Conservation (phyloP, 2,329 filamentous ascomycete species). For the Beauveria scarabaeidicola region DNA sequence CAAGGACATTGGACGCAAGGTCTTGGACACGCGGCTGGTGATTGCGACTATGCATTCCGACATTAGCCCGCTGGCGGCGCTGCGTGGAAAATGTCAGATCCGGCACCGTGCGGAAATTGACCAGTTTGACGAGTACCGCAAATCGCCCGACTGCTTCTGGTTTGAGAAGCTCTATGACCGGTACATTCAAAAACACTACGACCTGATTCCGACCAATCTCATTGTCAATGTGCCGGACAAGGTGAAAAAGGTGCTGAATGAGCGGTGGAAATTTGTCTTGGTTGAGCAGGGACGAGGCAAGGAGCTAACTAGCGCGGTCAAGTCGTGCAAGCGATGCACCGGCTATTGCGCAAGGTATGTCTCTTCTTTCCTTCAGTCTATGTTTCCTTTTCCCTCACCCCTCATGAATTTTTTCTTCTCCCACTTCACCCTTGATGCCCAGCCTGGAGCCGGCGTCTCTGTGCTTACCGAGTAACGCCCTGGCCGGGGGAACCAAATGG, state of each 20-base stretch:
- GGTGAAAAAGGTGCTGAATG: conserved; percentile 91
- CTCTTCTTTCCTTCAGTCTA: conserved; percentile 9
- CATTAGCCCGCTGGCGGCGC: conserved; percentile 80
- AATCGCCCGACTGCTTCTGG: conserved; percentile 82
- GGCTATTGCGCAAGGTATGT: conserved; percentile 83
- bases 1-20: conserved; percentile 88
- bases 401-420: neutral
- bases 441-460: neutral
- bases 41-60: conserved; percentile 99
- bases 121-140: conserved; percentile 76
- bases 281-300: conserved; percentile 91
- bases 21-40: conserved; percentile 80
- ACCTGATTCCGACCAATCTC: conserved; percentile 82
- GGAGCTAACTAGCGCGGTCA: conserved; percentile 91
- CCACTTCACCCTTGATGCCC: neutral
- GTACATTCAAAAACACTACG: conserved; percentile 96
- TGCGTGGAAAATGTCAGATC: conserved; percentile 90
- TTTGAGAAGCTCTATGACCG: conserved; percentile 96
- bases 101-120: conserved; percentile 79
- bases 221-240: conserved; percentile 95
- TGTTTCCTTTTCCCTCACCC: neutral
- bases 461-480: neutral
- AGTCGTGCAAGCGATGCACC: conserved; percentile 87
- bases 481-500: neutral
- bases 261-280: conserved; percentile 93